Evolutionary conservation across 345 rosid genomes (phyloP).

Genomic region (Microcos paniculata): DNA sequence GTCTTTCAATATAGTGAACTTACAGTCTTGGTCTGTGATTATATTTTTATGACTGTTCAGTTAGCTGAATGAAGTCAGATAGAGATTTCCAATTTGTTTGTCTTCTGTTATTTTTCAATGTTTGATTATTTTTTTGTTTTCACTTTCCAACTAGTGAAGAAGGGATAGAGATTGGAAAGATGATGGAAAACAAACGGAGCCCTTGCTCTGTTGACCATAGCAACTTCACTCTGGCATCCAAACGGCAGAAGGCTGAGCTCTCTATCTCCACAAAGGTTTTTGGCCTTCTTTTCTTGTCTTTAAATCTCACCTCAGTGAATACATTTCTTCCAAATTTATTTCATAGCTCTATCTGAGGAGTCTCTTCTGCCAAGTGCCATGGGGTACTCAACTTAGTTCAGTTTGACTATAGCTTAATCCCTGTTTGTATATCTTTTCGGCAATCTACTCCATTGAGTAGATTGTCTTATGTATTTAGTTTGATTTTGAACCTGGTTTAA

Average conservation of each 20-base stretch:
- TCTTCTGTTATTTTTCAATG: neutral
- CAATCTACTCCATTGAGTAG: no score
- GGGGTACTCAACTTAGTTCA: neutral
- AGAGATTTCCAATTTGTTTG: neutral
- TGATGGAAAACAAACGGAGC: slow-evolving; percentile 82
- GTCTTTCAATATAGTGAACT: neutral
- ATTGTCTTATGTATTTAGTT: no score
- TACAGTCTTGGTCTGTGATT: neutral
- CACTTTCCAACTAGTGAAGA: slow-evolving; percentile 32
- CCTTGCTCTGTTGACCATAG: slow-evolving; percentile 67
- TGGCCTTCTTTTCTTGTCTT: neutral
- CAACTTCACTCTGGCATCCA: slow-evolving; percentile 50
- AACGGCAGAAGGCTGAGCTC: slow-evolving; percentile 74
- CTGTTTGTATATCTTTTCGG: no score
- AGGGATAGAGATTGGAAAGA: slow-evolving; percentile 39
- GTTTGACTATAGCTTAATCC: neutral
- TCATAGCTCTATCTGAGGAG: neutral
- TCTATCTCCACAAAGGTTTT: slow-evolving; percentile 77
- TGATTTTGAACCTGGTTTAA: no score
- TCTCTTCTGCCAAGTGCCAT: neutral
- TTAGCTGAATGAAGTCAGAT: neutral
- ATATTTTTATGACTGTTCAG: neutral
- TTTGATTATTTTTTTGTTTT: slow-evolving; percentile 13
- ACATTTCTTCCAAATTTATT: neutral
- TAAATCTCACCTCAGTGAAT: neutral